Base-by-base conservation (phyloP, 1,139 yeast genomes). In the Candida tetrigidarum region DNA sequence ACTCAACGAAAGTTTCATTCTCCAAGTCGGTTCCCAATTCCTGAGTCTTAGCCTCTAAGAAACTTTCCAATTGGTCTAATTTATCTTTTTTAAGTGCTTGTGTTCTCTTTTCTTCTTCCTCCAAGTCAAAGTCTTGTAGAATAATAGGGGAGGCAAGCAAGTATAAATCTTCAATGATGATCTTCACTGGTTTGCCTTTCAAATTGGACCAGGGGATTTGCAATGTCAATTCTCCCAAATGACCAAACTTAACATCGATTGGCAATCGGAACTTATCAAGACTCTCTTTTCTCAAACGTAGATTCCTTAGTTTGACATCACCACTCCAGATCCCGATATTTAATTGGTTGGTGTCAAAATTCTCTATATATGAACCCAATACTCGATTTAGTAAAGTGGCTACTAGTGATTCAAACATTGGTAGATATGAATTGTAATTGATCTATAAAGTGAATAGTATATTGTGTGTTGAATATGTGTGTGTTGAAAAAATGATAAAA, bases 321-420 rank as follows among this genome's bases (percentile, higher is more conserved):
- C 99, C 99, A 57, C 93, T 83, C 97, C 99, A 92, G 35, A 95
- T 92, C 2, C 98, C 99, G 46, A 93, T 92, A 57, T 93, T 91
- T 58, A 93, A 71, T 60, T 92, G 97, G 54, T 88, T 88, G 11
- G 97, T 92, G 66, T 95, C 99, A 62, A 93, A 93, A 64, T 93
- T 87, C 67, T 95, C 96, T 43, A 95, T 93, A 68, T 93, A 87
- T 14, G 85, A 74, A 3, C 89, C 88, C 53, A 80, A 60, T 48
- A 80, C 72, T 49, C 83, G 58, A 56, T 80, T 80, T 47, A 80
- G 65, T 22, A 80, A 64, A 45, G 71, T 77, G 23, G 85, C 84
- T 23, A 78, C 84, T 26, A 80, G 59, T 11, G 83, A 78, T 58
- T 80, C 85, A 58, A 80, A 73, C 85, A 80, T 80, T 19, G 36